Evolutionary conservation across 2,329 filamentous ascomycete genomes (phyloP), one percentile per base, ranked within the genome.

Genomic region (Magnaporthiopsis incrustans): DNA sequence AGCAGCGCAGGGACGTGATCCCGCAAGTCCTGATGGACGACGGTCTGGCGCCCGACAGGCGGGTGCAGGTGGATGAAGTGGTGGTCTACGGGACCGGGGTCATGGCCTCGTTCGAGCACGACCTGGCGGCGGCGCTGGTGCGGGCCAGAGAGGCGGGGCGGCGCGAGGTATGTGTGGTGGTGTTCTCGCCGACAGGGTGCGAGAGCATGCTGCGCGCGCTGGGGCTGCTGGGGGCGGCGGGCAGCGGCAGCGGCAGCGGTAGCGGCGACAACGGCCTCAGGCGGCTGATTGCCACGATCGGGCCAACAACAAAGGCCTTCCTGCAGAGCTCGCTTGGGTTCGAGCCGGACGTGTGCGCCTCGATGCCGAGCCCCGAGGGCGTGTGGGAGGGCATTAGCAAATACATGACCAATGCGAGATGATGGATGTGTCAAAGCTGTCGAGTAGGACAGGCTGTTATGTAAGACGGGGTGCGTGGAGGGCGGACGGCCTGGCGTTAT

Each of bases 1-100:
- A 97, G 73, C 90, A 93, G 73, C 85, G 92, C 64, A 81, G 95
- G 59, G 95, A 98, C 73, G 86, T 97, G 68, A 97, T 99, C 67
- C 93, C 95, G 1, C 90, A 85, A 69, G 91, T 85, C 1, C 78
- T 98, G 53, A 90, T 87, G 80, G 82, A 84, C 56, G 72, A 78
- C 0, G 69, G 72, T 0, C 76, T 92, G 11, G 74, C 82, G 0
- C 67, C 72, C 0, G 71, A 78, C 18, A 74, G 76, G 63, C 79
- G 84, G 61, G 89, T 95, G 27, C 75, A 75, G 10, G 89, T 98
- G 1, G 84, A 89, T 53, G 93, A 98, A 75, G 73, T 92, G 10
- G 86, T 94, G 2, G 88, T 97, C 15, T 99, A 99, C 73, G 89
- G 91, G 65, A 97, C 94, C 0, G 87, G 85, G 0, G 89, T 94